Conservation (phyloP, 2,329 filamentous ascomycete species). For the Botrytis squamosa region DNA sequence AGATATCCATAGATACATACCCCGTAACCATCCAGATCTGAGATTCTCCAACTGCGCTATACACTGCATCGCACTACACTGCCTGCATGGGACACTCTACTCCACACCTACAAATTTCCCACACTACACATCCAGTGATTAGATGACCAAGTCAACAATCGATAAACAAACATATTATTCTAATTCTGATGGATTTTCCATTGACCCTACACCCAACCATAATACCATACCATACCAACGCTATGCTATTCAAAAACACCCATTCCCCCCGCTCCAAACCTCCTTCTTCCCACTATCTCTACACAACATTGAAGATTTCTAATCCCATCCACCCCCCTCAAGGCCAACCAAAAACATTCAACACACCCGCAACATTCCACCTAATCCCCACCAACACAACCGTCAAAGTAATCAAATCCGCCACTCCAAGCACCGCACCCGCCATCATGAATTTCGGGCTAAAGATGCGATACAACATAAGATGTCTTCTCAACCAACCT, state of each 20-base stretch:
- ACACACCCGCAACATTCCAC: conserved; percentile 74
- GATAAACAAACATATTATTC: neutral
- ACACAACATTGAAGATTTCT: neutral
- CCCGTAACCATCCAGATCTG: too few species aligned
- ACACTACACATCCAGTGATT: too few species aligned
- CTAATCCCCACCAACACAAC: conserved; percentile 73
- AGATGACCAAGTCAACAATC: too few species aligned
- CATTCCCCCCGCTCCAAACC: neutral
- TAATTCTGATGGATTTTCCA: neutral
- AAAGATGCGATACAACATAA: conserved; percentile 97
- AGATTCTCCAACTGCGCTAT: too few species aligned
- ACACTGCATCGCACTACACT: too few species aligned
- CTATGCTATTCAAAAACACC: conserved; percentile 13
- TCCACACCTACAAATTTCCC: too few species aligned
- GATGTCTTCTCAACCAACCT: conserved; percentile 79
- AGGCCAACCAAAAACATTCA: conserved; percentile 78
- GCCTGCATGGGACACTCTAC: too few species aligned
- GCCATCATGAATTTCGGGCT: conserved; percentile 87
- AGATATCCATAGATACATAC: too few species aligned
- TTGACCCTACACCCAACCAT: neutral
- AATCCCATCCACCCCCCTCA: conserved; percentile 6
- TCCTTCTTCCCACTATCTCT: neutral
- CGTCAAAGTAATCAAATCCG: conserved; percentile 71
- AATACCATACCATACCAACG: neutral
- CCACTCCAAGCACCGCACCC: conserved; percentile 65